Conservation (phyloP, 1,284 basidiomycete species). For the Phellinidium pouzarii region DNA sequence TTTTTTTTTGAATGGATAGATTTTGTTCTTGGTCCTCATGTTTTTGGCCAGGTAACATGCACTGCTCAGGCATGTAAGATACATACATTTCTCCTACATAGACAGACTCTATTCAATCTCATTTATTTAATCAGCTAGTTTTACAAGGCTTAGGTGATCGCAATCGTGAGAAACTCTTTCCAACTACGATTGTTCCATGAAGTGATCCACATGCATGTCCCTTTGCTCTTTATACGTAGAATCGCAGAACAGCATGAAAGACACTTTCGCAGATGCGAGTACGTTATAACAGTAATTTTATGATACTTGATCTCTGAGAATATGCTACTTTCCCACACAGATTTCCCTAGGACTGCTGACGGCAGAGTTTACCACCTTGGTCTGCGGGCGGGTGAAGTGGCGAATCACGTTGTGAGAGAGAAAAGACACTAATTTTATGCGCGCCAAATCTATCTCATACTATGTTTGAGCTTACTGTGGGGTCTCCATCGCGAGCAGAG, state of each 20-base stretch:
- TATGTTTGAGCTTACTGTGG: slow-evolving; percentile 60
- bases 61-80: neutral
- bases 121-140: neutral
- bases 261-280: slow-evolving; percentile 55
- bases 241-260: slow-evolving; percentile 39
- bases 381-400: slow-evolving; percentile 65
- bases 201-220: neutral
- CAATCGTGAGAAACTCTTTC: no score
- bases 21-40: neutral
- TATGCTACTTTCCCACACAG: no score
- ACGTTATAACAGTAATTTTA: slow-evolving; percentile 29
- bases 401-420: slow-evolving; percentile 67
- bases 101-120: neutral
- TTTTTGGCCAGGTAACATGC: no score
- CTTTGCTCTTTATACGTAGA: neutral
- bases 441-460: slow-evolving; percentile 1
- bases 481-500: slow-evolving; percentile 62
- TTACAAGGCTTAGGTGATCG: no score
- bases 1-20: no score
- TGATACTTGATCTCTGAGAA: slow-evolving; percentile 4
- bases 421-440: neutral
- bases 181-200: no score
- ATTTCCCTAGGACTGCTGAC: slow-evolving; percentile 62
- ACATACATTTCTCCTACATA: neutral
- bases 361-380: slow-evolving; percentile 76